These are phyloP conservation scores for Nicotiana sylvestris DNA, from an alignment of 257 asterid species.

Conservation along the genomic window DNA sequence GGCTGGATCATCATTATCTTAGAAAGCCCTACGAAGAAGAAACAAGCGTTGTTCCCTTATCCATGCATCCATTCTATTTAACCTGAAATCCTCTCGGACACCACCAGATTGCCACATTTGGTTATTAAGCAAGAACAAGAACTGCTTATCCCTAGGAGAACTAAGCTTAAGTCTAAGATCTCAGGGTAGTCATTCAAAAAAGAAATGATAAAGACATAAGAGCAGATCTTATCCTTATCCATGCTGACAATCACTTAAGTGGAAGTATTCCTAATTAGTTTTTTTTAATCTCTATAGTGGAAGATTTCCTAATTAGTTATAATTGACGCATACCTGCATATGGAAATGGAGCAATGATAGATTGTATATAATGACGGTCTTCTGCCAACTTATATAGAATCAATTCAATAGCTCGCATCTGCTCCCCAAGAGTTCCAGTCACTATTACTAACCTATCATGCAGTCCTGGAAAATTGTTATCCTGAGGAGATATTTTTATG, in stretches of 20 bases:
- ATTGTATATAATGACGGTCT: constrained; percentile 67
- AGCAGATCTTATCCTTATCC: neutral
- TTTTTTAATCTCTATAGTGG: too few relatives aligned
- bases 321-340: constrained; percentile 54
- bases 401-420: constrained; percentile 79
- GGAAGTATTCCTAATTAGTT: too few relatives aligned
- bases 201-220: neutral
- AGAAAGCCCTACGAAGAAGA: neutral
- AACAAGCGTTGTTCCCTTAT: neutral
- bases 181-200: too few relatives aligned
- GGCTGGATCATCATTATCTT: neutral
- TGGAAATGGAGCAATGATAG: constrained; percentile 64
- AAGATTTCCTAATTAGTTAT: neutral
- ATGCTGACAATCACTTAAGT: neutral
- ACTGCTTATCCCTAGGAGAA: too few relatives aligned
- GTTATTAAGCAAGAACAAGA: too few relatives aligned
- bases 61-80: neutral
- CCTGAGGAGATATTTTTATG: constrained; percentile 85
- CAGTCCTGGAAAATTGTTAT: constrained; percentile 70
- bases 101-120: too few relatives aligned
- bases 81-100: neutral
- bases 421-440: constrained; percentile 62
- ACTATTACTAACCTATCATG: constrained; percentile 85
- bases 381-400: constrained; percentile 70
- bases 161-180: too few relatives aligned